Evolutionary conservation across 176 grass and related monocot genomes (phyloP), one percentile per base, ranked within the genome.

Genomic region (Musa troglodytarum): DNA sequence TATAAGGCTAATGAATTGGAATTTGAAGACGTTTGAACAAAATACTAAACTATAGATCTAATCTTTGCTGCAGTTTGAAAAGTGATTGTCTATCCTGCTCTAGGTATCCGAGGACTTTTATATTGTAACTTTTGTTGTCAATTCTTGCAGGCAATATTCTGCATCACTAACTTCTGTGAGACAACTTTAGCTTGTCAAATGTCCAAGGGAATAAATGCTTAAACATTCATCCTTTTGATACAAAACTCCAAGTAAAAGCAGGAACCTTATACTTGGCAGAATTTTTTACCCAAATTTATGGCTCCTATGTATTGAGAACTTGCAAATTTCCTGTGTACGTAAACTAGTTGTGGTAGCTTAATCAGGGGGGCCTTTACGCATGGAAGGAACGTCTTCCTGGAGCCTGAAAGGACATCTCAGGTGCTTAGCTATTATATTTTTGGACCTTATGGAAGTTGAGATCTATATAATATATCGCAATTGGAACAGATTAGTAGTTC

Each of bases 181-280:
- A 82, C 70, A 51, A 63, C 83, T 81, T 84, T 84, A 81, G 78
- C 29, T 81, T 88, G 67, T 75, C 76, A 79, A 74, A 54, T 87
- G 82, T 82, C 9, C 77, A 78, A 76, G 78, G 75, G 55, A 71
- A 76, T 84, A 80, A 52, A 28, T 80, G 66, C 71, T 72, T 69
- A 80, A 76, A 76, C 17, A 74, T 65, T 43, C 72, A 76, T 80
- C 64, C 71, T 76, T 76, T 78, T 80, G 68, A 52, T 71, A 76
- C n/a, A 69, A 68, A 61, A 24, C 34, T 85, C 53, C 69, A 49
- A 75, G 73, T 20, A 76, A 85, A 85, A 85, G 83, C 52, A 85
- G 81, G 92, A 82, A 96, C 69, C 89, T 86, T 83, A 89, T 92
- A 80, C 89, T 84, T 81, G 1, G 63, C 9, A 29, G 63, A 62